phyloP scores from a whole-genome alignment of 2,329 filamentous ascomycete species.

The Neofusicoccum cordaticola region DNA sequence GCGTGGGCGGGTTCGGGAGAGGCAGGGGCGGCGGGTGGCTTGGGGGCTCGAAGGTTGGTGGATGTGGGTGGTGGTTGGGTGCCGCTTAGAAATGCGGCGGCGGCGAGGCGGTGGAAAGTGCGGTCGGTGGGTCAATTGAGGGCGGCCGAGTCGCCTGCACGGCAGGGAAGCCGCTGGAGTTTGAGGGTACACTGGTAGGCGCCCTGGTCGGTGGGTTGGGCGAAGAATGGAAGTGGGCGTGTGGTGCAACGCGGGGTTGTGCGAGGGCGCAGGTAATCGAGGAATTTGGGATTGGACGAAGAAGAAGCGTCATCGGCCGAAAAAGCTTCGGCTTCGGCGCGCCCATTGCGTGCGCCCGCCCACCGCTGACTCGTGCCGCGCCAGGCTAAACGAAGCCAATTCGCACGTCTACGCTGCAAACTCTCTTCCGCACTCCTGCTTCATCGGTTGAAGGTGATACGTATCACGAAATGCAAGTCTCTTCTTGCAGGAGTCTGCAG shows the following conservation, averaged over 20 bases:
- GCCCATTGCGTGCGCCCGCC: background rate
- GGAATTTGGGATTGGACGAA: background rate
- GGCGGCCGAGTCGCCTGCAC: no score
- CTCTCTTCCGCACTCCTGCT: background rate
- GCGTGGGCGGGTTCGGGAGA: background rate
- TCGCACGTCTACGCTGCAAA: background rate
- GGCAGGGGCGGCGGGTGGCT: background rate
- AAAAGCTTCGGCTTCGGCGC: constrained; percentile 3
- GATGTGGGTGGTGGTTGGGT: no score
- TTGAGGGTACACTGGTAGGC: background rate
- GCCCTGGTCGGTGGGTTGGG: background rate
- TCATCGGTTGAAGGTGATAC: background rate
- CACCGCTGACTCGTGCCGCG: background rate
- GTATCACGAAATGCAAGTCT: background rate
- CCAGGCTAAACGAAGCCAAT: constrained; percentile 4
- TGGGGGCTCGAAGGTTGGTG: background rate
- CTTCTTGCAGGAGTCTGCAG: background rate
- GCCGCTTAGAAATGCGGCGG: no score
- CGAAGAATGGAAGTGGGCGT: background rate
- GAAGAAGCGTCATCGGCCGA: background rate
- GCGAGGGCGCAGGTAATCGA: background rate
- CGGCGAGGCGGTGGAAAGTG: no score
- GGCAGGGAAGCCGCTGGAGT: no score
- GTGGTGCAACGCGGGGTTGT: background rate
- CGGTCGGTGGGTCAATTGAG: no score